Conservation (phyloP, 208 protist species). For the Herpetomonas tarakana region DNA sequence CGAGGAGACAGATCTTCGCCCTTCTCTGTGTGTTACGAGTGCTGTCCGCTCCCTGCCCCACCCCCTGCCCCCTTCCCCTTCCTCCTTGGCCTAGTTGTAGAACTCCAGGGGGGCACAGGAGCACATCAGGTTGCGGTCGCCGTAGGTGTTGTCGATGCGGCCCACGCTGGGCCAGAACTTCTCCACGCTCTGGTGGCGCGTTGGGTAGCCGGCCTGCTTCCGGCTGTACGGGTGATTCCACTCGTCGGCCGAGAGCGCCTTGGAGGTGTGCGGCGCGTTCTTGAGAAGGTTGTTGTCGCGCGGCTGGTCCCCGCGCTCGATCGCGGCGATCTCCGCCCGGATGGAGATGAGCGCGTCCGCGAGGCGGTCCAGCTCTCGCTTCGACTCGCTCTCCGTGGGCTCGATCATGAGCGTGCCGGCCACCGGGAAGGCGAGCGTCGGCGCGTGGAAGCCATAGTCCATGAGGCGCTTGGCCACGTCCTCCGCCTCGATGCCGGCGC, state of each 20-base stretch:
- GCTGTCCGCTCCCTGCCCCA: too few relatives aligned
- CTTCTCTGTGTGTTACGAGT: too few relatives aligned
- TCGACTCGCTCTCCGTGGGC: conserved; percentile 97
- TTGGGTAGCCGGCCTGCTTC: conserved; percentile 94
- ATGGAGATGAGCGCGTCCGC: conserved; percentile 96
- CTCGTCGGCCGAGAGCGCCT: conserved; percentile 65
- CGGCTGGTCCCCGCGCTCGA: conserved; percentile 88
- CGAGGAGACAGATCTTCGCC: too few relatives aligned
- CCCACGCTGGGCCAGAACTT: conserved; percentile 96
- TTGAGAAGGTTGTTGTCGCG: conserved; percentile 95
- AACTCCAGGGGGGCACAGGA: conserved; percentile 78
- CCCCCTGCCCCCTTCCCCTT: too few relatives aligned
- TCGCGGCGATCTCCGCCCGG: conserved; percentile 93
- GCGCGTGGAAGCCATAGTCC: conserved; percentile 97
- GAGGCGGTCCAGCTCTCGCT: conserved; percentile 94
- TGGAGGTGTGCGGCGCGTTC: conserved; percentile 96
- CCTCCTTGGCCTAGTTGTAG: too few relatives aligned
- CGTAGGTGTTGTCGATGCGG: conserved; percentile 95
- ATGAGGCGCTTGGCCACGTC: conserved; percentile 98
- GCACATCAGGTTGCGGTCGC: conserved; percentile 96
- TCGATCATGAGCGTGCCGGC: conserved; percentile 97
- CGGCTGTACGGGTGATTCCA: conserved; percentile 95
- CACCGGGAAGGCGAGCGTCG: conserved; percentile 95
- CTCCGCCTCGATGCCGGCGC: conserved; percentile 90
- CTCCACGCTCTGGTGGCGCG: conserved; percentile 50